Base-by-base conservation (phyloP, 2,329 filamentous ascomycete genomes). In the Ophiostoma australiae region DNA sequence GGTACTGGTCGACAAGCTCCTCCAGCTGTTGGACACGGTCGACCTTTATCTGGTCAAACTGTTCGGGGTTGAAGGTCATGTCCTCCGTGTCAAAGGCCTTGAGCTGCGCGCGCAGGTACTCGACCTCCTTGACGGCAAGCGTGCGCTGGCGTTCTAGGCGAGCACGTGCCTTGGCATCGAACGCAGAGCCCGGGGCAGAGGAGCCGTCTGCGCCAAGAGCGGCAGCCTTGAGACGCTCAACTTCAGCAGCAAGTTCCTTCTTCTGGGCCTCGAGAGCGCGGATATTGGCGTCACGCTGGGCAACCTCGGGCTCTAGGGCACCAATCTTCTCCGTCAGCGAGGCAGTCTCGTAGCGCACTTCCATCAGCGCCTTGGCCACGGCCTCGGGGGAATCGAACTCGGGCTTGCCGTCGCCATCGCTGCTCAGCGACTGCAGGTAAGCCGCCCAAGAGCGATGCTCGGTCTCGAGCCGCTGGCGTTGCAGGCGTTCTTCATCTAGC, bases 81-180 rank as follows among this genome's bases (percentile, higher is more conserved):
- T 98, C 94, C 79, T 99, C 95, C 0, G 88, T 87, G 76, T 98
- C 92, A 72, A 96, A 91, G 0, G 91, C 90, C 80, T 94, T 94
- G 70, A 98, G 85, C 79, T 99, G 95, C 0, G 93, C 94, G 31
- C 95, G 91, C 7, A 99, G 85, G 78, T 97, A 97, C 75, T 97
- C 94, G 0, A 95, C 92, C 78, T 99, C 96, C 77, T 97, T 97
- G 33, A 93, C 85, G 0, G 94, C 93, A 8, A 99, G 85, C 0
- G 86, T 87, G 72, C 92, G 91, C 78, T 98, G 94, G 72, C 95
- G 86, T 76, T 99, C 94, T 0, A 97, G 82, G 41, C 95, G 87
- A 70, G 91, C 82, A 63, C 89, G 89, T 1, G 87, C 85, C 80
- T 93, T 91, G 76, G 92, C 91, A 10, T 68, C 70, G 10, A 39